phyloP scores from a whole-genome alignment of 257 asterid genomes.

The Hygrophila difformis region DNA sequence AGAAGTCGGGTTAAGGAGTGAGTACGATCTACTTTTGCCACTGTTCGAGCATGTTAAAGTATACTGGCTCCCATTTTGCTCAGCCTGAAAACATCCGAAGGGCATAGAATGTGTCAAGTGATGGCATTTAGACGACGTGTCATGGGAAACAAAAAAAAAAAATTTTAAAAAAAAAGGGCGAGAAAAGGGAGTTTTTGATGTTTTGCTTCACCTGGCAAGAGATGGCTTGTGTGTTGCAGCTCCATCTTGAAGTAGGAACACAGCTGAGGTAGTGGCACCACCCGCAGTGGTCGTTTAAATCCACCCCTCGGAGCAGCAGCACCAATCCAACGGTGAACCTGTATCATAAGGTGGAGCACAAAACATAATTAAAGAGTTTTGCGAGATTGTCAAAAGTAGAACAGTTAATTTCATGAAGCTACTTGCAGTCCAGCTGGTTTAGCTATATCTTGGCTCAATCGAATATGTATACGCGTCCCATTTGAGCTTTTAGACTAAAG shows the following conservation, averaged over 20 bases:
- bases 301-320: slow-evolving; percentile 76
- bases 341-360: no score
- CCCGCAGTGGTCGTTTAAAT: slow-evolving; percentile 72
- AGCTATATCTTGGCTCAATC: no score
- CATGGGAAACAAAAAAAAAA: no score
- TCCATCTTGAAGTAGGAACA: slow-evolving; percentile 75
- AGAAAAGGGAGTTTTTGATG: background rate
- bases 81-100: slow-evolving; percentile 41
- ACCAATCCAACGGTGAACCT: slow-evolving; percentile 68
- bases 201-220: slow-evolving; percentile 54
- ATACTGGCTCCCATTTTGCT: slow-evolving; percentile 54
- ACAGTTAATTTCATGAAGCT: no score
- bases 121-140: background rate
- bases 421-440: no score
- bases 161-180: no score
- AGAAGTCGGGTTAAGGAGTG: slow-evolving; percentile 35
- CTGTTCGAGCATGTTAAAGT: slow-evolving; percentile 61
- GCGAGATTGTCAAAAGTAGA: no score
- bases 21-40: slow-evolving; percentile 40
- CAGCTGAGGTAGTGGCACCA: slow-evolving; percentile 96
- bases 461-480: no score
- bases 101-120: background rate
- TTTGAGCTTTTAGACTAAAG: no score
- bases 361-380: no score
- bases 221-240: slow-evolving; percentile 57